Percentiles rank a stretch among this genome's conserved stretches.
Evolutionary conservation across 306 rosid genomes (phyloP).

Genomic region (Dalbergia oliveri): DNA sequence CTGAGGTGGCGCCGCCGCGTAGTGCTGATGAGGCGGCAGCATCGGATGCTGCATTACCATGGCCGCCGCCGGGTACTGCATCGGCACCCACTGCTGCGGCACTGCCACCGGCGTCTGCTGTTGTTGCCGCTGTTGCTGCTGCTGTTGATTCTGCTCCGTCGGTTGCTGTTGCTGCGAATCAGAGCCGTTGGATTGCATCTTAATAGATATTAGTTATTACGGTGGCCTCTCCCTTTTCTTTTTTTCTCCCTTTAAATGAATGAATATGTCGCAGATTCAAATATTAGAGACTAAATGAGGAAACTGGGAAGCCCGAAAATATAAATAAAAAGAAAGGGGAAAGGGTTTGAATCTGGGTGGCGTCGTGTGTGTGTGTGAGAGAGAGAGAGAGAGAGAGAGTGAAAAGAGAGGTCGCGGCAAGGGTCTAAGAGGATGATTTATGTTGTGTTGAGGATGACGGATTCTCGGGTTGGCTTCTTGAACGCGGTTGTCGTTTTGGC

Average conservation of each 20-base stretch:
- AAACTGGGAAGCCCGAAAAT: neutral
- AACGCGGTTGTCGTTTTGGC: conserved; percentile 55
- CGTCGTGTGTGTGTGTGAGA: neutral
- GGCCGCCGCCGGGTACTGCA: conserved; percentile 88
- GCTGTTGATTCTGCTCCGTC: conserved; percentile 50
- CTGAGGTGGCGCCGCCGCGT: conserved; percentile 60
- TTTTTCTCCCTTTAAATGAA: neutral
- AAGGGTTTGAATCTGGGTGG: conserved; percentile 41
- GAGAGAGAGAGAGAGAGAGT: conserved; percentile 21
- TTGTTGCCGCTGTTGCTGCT: conserved; percentile 29
- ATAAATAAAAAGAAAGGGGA: neutral
- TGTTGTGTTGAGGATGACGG: conserved; percentile 61
- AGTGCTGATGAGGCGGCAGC: conserved; percentile 89
- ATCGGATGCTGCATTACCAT: conserved; percentile 98
- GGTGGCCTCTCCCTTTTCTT: neutral
- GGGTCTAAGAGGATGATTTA: conserved; percentile 58
- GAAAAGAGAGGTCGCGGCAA: conserved; percentile 46
- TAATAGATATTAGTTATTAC: conserved; percentile 6
- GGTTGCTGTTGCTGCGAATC: conserved; percentile 64
- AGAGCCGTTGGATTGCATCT: conserved; percentile 85
- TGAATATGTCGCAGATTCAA: conserved; percentile 39
- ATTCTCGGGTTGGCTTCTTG: conserved; percentile 60
- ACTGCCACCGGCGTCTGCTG: conserved; percentile 39
- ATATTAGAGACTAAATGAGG: conserved; percentile 24
- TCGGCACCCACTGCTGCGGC: conserved; percentile 76